A percentile compares a stretch with the other conserved stretches of the same genome.
Evolutionary conservation across 345 rosid species (phyloP).

Genomic region (Rhizophora mangle): DNA sequence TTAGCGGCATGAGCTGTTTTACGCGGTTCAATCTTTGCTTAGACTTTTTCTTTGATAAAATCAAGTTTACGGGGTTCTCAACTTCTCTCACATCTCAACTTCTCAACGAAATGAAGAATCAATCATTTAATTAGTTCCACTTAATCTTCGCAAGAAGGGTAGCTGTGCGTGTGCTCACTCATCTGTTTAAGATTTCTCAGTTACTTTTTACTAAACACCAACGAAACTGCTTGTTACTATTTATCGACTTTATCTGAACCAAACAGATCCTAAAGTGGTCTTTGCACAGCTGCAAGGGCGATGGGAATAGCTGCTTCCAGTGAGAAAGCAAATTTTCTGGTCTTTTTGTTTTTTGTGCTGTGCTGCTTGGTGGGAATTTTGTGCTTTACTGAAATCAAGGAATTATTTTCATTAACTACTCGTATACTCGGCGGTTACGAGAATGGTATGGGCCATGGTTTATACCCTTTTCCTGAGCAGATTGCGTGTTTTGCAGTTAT

Average conservation of each 20-base stretch:
- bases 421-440: slow-evolving; percentile 31
- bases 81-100: no score
- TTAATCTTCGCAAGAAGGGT: no score
- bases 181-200: no score
- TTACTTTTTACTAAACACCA: no score
- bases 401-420: slow-evolving; percentile 13
- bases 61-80: no score
- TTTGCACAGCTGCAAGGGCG: background rate
- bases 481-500: background rate
- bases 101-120: no score
- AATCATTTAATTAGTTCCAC: no score
- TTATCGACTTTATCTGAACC: background rate
- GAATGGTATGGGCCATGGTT: slow-evolving; percentile 5
- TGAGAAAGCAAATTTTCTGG: background rate
- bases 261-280: no score
- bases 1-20: background rate
- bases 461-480: slow-evolving; percentile 15
- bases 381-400: slow-evolving; percentile 50
- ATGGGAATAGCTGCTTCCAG: background rate
- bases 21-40: background rate
- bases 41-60: no score
- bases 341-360: background rate
- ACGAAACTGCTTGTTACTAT: background rate
- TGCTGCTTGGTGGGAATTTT: slow-evolving; percentile 7
- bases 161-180: no score